Evolutionary conservation across 805 yeast genomes (phyloP).

Genomic region (Starmerella geochares): DNA sequence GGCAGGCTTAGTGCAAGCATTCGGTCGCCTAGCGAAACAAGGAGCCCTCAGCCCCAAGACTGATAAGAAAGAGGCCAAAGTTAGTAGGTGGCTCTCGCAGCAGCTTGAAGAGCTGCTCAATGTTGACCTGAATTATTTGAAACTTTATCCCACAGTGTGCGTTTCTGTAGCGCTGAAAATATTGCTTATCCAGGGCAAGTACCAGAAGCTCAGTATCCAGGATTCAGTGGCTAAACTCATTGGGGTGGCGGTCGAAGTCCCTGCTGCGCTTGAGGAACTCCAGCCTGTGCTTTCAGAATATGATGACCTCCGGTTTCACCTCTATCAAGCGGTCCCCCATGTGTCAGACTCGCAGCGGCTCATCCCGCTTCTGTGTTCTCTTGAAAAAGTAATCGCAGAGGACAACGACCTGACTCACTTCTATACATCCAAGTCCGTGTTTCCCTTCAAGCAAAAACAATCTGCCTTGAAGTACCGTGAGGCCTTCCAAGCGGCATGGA

Average conservation of each 20-base stretch:
- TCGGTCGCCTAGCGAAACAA: constrained; percentile 40
- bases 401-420: constrained; percentile 14
- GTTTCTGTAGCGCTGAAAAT: constrained; percentile 42
- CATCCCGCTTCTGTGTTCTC: constrained; percentile 10
- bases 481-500: constrained; percentile 62
- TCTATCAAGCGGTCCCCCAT: constrained; percentile 5
- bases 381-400: constrained; percentile 13
- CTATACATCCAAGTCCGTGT: neutral
- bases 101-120: constrained; percentile 19
- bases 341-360: constrained; percentile 4
- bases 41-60: constrained; percentile 33
- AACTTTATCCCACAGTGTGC: constrained; percentile 24
- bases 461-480: constrained; percentile 19
- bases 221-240: constrained; percentile 39
- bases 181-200: constrained; percentile 44
- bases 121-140: neutral
- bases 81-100: constrained; percentile 34
- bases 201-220: constrained; percentile 45
- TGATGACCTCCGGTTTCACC: constrained; percentile 60
- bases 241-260: constrained; percentile 31
- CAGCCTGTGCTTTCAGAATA: constrained; percentile 32
- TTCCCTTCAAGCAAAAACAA: constrained; percentile 8
- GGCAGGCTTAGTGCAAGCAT: constrained; percentile 38
- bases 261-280: constrained; percentile 27
- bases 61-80: constrained; percentile 56